Evolutionary conservation across 345 rosid genomes (phyloP), one percentile per base, ranked within the genome.

Genomic region (Noccaea bulbosa): DNA sequence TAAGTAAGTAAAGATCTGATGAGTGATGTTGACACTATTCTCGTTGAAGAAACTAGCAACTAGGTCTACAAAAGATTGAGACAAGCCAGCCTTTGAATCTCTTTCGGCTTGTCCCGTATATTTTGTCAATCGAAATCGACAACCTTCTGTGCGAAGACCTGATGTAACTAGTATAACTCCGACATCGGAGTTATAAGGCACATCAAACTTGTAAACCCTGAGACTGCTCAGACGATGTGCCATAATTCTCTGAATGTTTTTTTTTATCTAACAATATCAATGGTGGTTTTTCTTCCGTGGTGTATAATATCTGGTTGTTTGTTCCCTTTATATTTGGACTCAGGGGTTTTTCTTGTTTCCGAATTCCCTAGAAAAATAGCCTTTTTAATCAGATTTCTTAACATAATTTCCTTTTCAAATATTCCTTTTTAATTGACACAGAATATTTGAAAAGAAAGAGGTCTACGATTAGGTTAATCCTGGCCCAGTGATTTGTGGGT

Each of bases 151-250:
- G 27, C 27, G 27, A 2, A 24, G 27, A 24, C 27, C 27, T 20
- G 12, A 48, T 24, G 45, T 17, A 4, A 64, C 45, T 48, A 48
- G 7, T 35, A 63, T 11, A 63, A 63, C 55, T 63, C 68, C 68
- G 3, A 63, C 34, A 5, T 63, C 6, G 6, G 44, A 47, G 33
- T 33, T 1, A 24, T 15, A 30, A 62, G 53, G 53, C 27, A 45
- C 41, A 45, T 62, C 53, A 12, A 47, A 47, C 17, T 63, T 63
- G 56, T 16, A 63, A 17, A 63, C 45, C 44, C 16, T 39, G 56
- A 63, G 45, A 35, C 48, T 12, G 11, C 55, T 12, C 32, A 63
- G 68, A 33, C 33, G 55, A 11, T 55, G 48, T 47, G 32, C 2
- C 68, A 63, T 46, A 22, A 5, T 24, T 14, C 20, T 44, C 20